Conservation (phyloP, 1,284 basidiomycete species). For the Apiotrichum gracile region DNA sequence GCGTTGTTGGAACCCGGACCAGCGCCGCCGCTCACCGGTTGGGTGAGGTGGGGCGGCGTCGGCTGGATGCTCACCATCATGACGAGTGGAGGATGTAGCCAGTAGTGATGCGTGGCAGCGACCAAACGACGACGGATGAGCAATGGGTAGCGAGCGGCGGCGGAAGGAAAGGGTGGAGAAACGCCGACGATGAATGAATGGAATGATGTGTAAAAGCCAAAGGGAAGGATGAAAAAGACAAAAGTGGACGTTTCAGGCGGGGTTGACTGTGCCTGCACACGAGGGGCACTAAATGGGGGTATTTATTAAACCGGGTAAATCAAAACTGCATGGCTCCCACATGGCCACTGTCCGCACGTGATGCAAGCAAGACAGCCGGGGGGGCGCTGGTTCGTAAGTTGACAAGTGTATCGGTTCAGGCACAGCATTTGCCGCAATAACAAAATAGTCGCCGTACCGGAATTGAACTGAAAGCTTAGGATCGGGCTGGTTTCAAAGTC, state of each 20-base stretch:
- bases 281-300: no score
- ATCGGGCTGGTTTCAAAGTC: no score
- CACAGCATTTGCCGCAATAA: not conserved
- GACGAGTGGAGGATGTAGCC: not conserved
- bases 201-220: no score
- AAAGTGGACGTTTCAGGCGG: no score
- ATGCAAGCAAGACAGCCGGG: no score
- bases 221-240: no score
- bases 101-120: not conserved
- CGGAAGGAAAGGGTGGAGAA: not conserved
- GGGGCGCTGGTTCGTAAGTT: no score
- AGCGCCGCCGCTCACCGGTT: not conserved
- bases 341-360: no score
- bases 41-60: not conserved
- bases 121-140: not conserved
- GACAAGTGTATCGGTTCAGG: not conserved
- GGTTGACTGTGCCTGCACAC: no score
- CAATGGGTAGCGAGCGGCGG: not conserved
- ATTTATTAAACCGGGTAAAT: no score
- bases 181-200: no score
- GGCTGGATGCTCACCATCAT: slow-evolving; percentile 3
- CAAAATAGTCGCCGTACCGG: not conserved
- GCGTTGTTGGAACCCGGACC: not conserved
- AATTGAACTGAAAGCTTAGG: not conserved
- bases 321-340: no score